These are phyloP conservation scores for Juglanconis juglandina DNA, from an alignment of 2,329 filamentous ascomycete genomes.

Conservation along the genomic window DNA sequence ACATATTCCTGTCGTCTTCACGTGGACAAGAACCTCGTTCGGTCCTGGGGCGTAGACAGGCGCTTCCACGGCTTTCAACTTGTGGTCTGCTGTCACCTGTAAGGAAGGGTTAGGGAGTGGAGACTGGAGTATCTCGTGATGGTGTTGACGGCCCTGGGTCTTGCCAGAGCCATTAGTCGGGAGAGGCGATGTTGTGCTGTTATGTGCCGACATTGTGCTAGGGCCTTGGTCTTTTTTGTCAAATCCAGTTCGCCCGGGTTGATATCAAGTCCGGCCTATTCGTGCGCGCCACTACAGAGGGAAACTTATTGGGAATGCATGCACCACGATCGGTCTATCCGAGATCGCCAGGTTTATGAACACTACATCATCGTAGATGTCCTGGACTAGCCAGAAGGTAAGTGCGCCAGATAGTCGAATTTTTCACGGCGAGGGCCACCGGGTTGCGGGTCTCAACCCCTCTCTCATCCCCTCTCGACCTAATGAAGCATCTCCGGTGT, in stretches of 20 bases:
- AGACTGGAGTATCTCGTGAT: conserved; percentile 6
- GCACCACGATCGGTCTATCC: background rate
- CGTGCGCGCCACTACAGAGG: background rate
- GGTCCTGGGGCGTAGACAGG: conserved; percentile 51
- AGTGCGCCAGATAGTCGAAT: background rate
- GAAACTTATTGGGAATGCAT: no score
- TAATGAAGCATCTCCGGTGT: background rate
- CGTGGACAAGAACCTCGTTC: conserved; percentile 57
- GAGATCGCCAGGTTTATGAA: background rate
- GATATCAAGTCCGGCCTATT: background rate
- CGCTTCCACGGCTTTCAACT: conserved; percentile 53
- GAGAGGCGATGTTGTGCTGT: background rate
- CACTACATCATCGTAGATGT: background rate
- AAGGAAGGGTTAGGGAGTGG: conserved; percentile 50
- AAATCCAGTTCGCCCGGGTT: background rate
- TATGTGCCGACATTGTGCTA: background rate
- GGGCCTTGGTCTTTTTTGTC: no score
- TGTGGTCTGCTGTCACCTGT: conserved; percentile 58
- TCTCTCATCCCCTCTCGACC: background rate
- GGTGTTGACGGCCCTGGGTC: background rate
- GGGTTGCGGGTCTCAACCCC: background rate
- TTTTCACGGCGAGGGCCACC: background rate
- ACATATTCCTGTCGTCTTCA: conserved; percentile 63
- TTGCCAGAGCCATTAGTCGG: background rate
- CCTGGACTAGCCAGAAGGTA: background rate